phyloP scores from a whole-genome alignment of 2,329 filamentous ascomycete genomes.

The Cadophora gregata region DNA sequence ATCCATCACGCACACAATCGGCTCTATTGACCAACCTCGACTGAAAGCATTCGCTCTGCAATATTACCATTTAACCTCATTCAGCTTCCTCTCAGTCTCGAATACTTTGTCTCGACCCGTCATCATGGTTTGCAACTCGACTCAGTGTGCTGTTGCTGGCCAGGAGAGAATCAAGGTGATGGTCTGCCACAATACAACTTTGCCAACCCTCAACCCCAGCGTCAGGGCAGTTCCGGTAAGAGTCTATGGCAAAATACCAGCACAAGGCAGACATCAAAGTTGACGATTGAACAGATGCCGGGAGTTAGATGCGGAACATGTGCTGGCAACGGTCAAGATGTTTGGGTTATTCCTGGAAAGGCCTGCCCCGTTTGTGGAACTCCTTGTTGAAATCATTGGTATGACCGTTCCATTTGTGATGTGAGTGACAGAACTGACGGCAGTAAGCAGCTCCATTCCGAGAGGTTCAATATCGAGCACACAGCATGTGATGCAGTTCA shows the following conservation, averaged over 20 bases:
- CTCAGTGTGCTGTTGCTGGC: slow-evolving; percentile 6
- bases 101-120: not conserved
- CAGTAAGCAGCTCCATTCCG: not conserved
- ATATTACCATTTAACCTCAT: not conserved
- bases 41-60: not conserved
- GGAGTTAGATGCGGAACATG: slow-evolving; percentile 61
- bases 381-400: slow-evolving; percentile 32
- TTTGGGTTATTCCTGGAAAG: slow-evolving; percentile 61
- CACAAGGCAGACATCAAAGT: not conserved
- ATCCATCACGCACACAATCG: not conserved
- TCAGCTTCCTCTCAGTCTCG: not conserved
- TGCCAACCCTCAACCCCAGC: slow-evolving; percentile 19
- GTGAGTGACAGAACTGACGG: slow-evolving; percentile 20
- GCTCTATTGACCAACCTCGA: not conserved
- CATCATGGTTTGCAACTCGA: slow-evolving; percentile 30
- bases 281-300: slow-evolving; percentile 47
- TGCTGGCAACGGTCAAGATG: slow-evolving; percentile 54
- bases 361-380: slow-evolving; percentile 58
- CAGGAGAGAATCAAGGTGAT: slow-evolving; percentile 7
- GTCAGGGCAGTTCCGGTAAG: slow-evolving; percentile 34
- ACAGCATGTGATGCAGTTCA: not conserved
- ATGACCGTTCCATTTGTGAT: slow-evolving; percentile 9
- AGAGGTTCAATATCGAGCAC: not conserved
- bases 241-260: not conserved
- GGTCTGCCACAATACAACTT: slow-evolving; percentile 20